Evolutionary conservation across 192 early-diverging fungal species (phyloP).

Genomic region (Borealophlyctis nickersoniae): DNA sequence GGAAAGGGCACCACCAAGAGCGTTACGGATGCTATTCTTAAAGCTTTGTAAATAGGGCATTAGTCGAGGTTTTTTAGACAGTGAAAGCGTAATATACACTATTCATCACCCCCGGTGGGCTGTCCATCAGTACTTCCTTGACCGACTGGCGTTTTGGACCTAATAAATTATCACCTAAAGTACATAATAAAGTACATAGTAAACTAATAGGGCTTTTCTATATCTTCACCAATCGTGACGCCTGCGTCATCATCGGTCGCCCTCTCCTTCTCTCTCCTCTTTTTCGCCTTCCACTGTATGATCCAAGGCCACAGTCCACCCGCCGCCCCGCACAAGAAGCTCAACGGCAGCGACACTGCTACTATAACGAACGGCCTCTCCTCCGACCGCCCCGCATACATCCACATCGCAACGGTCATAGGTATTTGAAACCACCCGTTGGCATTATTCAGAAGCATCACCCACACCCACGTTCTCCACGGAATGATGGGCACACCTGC

Average conservation of each 20-base stretch:
- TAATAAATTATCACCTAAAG: no score
- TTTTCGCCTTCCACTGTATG: slow-evolving; percentile 7
- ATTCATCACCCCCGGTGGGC: no score
- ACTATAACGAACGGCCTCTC: slow-evolving; percentile 21
- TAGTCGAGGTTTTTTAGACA: slow-evolving; percentile 5
- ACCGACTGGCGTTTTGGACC: no score
- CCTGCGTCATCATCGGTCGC: neutral
- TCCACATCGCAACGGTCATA: slow-evolving; percentile 33
- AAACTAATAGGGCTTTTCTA: no score
- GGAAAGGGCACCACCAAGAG: slow-evolving; percentile 77
- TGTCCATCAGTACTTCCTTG: no score
- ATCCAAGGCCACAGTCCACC: slow-evolving; percentile 28
- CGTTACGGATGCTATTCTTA: slow-evolving; percentile 83
- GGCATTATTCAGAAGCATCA: slow-evolving; percentile 24
- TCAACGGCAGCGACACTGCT: slow-evolving; percentile 13
- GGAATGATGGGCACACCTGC: slow-evolving; percentile 9
- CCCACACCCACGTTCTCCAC: slow-evolving; percentile 13
- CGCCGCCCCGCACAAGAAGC: slow-evolving; percentile 23
- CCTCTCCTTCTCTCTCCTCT: slow-evolving; percentile 10
- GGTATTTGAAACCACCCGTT: slow-evolving; percentile 36
- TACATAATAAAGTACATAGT: no score
- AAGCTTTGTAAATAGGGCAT: slow-evolving; percentile 11
- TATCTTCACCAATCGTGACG: no score
- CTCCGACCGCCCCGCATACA: slow-evolving; percentile 11
- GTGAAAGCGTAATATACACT: no score